Conservation (phyloP, 306 rosid genomes). For the Pyrus communis region DNA sequence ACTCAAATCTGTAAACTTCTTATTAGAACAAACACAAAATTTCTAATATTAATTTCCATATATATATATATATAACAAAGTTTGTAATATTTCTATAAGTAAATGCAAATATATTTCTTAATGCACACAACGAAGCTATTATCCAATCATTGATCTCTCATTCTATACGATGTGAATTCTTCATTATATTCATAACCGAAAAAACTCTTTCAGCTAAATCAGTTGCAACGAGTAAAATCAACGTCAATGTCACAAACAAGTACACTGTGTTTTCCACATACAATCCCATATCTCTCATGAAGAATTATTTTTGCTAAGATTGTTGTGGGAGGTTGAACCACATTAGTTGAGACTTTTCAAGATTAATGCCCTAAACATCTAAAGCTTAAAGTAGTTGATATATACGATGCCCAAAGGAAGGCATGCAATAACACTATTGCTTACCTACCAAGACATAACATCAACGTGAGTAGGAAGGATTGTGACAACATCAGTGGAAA, state of each 20-base stretch:
- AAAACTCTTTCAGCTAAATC: background rate
- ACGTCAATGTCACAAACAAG: background rate
- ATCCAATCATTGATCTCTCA: background rate
- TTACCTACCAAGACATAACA: slow-evolving; percentile 32
- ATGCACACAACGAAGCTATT: no score
- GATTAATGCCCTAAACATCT: background rate
- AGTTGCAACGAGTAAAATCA: no score
- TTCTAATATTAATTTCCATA: no score
- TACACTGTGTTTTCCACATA: background rate
- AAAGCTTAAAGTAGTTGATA: background rate
- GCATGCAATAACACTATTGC: slow-evolving; percentile 5
- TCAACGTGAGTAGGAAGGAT: background rate
- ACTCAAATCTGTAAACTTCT: no score
- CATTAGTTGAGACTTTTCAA: background rate
- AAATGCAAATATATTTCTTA: no score
- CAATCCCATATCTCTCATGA: background rate
- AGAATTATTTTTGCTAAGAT: background rate
- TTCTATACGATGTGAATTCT: background rate
- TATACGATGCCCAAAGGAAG: background rate
- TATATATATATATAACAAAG: no score
- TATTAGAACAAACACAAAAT: no score
- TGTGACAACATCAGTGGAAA: background rate
- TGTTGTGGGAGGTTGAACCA: slow-evolving; percentile 25
- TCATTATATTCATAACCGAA: background rate
- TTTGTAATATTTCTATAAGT: no score